Evolutionary conservation across 805 yeast genomes (phyloP).

Genomic region (Ogataea polymorpha): DNA sequence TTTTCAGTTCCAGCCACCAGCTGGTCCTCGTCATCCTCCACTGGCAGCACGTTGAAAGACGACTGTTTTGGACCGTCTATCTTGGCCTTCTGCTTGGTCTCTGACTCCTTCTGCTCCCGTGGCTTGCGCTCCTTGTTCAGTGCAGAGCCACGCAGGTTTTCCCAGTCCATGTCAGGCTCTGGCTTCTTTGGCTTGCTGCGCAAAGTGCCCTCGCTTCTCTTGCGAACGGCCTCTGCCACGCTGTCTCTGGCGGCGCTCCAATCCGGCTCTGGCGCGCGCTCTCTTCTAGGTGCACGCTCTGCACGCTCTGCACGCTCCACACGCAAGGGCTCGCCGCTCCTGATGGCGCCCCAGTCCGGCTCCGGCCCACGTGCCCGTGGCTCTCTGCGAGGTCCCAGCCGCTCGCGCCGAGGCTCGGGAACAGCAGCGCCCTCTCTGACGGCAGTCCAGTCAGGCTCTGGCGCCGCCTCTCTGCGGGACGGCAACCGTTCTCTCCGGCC

Average conservation of each 20-base stretch:
- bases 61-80: conserved; percentile 39
- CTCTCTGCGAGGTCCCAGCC: conserved; percentile 28
- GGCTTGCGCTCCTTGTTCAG: conserved; percentile 7
- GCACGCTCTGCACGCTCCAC: conserved; percentile 9
- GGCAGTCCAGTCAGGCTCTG: conserved; percentile 49
- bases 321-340: conserved; percentile 31
- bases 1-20: conserved; percentile 30
- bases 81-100: conserved; percentile 13
- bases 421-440: conserved; percentile 26
- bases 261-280: conserved; percentile 38
- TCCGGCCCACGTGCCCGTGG: conserved; percentile 49
- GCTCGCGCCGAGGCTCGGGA: conserved; percentile 24
- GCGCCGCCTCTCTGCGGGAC: conserved; percentile 29
- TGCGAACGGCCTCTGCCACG: conserved; percentile 13
- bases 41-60: conserved; percentile 47
- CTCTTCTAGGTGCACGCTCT: conserved; percentile 27
- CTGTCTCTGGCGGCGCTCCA: conserved; percentile 43
- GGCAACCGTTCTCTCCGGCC: conserved; percentile 16
- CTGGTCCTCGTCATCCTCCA: conserved; percentile 44
- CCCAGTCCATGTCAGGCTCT: conserved; percentile 22
- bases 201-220: conserved; percentile 7
- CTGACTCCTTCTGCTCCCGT: conserved; percentile 4
- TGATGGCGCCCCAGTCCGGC: conserved; percentile 54
- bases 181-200: conserved; percentile 16
- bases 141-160: conserved; percentile 26